These are phyloP conservation scores for Fereydounia khargensis DNA, from an alignment of 1,284 basidiomycete species.

Conservation along the genomic window DNA sequence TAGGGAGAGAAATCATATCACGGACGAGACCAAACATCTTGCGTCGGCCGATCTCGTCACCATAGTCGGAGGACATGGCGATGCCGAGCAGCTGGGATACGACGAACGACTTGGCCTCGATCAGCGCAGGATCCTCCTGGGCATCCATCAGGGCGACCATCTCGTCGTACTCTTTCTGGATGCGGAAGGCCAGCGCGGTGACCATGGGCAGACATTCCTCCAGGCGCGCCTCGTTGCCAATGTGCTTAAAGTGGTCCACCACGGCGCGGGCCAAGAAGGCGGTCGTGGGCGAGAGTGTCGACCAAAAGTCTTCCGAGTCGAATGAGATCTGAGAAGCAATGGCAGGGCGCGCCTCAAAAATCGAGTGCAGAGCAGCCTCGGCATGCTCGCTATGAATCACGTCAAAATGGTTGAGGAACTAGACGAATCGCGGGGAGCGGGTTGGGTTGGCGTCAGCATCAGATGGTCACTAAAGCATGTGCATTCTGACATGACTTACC, in stretches of 20 bases:
- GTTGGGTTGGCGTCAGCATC: neutral
- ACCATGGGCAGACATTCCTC: conserved; percentile 82
- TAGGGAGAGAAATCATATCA: conserved; percentile 68
- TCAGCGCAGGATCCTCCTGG: conserved; percentile 20
- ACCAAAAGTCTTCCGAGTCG: conserved; percentile 74
- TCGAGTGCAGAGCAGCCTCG: conserved; percentile 68
- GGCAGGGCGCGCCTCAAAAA: conserved; percentile 67
- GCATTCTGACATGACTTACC: conserved; percentile 1
- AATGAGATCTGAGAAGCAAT: conserved; percentile 65
- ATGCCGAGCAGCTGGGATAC: conserved; percentile 78
- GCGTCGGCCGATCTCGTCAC: conserved; percentile 88
- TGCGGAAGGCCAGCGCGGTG: conserved; percentile 80
- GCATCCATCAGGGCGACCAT: conserved; percentile 36
- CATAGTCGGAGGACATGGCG: conserved; percentile 81
- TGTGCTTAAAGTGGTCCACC: conserved; percentile 72
- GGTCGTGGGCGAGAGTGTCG: conserved; percentile 72
- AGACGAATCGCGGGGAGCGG: too few species aligned
- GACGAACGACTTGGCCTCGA: conserved; percentile 66
- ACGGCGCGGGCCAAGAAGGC: conserved; percentile 82
- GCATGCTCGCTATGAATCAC: conserved; percentile 65
- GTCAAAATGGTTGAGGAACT: conserved; percentile 69
- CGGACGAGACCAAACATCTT: conserved; percentile 70
- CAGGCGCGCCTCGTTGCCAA: conserved; percentile 66
- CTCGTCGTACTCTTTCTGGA: conserved; percentile 65
- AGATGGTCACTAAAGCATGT: neutral